Conservation (phyloP, 1,284 basidiomycete species). For the Agroathelia rolfsii region DNA sequence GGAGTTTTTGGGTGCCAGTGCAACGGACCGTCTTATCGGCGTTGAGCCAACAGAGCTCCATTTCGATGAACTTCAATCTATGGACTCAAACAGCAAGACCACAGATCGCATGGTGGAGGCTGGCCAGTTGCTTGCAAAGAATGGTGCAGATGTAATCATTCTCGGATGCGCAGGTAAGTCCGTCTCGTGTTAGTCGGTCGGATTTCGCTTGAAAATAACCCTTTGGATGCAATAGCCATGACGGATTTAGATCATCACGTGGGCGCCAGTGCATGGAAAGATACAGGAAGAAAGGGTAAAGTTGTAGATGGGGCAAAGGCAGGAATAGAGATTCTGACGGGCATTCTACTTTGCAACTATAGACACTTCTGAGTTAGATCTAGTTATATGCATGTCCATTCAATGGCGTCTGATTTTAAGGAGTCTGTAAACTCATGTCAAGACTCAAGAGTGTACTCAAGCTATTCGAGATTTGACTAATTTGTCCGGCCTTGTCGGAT, state of each 20-base stretch:
- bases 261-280: slow-evolving; percentile 19
- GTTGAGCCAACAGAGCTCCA: slow-evolving; percentile 21
- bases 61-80: slow-evolving; percentile 24
- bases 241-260: too few relatives aligned
- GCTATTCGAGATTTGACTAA: too few relatives aligned
- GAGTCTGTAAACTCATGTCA: too few relatives aligned
- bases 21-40: slow-evolving; percentile 23
- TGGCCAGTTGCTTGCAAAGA: slow-evolving; percentile 17
- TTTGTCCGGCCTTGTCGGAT: too few relatives aligned
- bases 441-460: too few relatives aligned
- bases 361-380: too few relatives aligned
- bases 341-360: too few relatives aligned
- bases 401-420: too few relatives aligned
- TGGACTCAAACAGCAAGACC: slow-evolving; percentile 18
- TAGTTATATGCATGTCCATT: too few relatives aligned
- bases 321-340: slow-evolving; percentile 23
- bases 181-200: neutral
- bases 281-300: slow-evolving; percentile 22
- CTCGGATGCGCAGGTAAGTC: slow-evolving; percentile 23
- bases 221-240: too few relatives aligned
- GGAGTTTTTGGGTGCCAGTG: slow-evolving; percentile 12
- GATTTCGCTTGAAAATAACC: neutral
- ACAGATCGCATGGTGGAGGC: slow-evolving; percentile 20
- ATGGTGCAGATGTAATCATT: slow-evolving; percentile 25
- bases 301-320: slow-evolving; percentile 28